A percentile compares a stretch with the other conserved stretches of the same genome.
These are phyloP conservation scores for Platanthera guangdongensis DNA, from an alignment of 106 monocot genomes.

Conservation along the genomic window DNA sequence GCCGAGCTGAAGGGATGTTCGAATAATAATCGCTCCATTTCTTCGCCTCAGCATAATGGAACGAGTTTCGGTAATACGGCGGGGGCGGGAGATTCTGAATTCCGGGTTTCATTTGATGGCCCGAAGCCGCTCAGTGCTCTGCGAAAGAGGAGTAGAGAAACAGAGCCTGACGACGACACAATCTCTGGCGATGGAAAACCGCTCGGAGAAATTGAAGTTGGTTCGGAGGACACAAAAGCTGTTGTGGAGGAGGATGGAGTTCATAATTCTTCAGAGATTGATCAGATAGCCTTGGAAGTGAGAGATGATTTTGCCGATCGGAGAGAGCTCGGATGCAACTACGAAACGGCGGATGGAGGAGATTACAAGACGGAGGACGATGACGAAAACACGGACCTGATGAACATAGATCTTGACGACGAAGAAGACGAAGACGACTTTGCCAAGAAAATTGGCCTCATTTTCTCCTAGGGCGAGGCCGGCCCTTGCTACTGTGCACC, in stretches of 20 bases:
- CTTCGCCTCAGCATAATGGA: constrained; percentile 5
- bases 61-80: background rate
- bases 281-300: constrained; percentile 10
- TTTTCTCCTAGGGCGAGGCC: constrained; percentile 18
- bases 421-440: constrained; percentile 73
- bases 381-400: constrained; percentile 10
- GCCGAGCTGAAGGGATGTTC: constrained; percentile 53
- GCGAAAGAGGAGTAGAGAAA: constrained; percentile 57
- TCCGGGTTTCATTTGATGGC: constrained; percentile 42
- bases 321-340: constrained; percentile 29
- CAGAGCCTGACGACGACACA: constrained; percentile 11
- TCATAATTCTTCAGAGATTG: constrained; percentile 13
- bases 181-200: constrained; percentile 8
- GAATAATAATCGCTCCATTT: background rate
- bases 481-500: background rate
- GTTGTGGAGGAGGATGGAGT: constrained; percentile 25
- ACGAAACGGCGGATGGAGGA: constrained; percentile 31
- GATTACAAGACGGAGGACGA: constrained; percentile 30
- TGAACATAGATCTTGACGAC: constrained; percentile 17
- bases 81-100: constrained; percentile 17
- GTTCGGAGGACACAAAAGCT: background rate
- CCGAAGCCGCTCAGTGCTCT: constrained; percentile 59
- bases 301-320: constrained; percentile 28
- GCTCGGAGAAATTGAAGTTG: constrained; percentile 7
- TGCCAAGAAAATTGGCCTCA: constrained; percentile 45